Evolutionary conservation across 2,329 filamentous ascomycete species (phyloP).

Genomic region (Calonectria hongkongensis): DNA sequence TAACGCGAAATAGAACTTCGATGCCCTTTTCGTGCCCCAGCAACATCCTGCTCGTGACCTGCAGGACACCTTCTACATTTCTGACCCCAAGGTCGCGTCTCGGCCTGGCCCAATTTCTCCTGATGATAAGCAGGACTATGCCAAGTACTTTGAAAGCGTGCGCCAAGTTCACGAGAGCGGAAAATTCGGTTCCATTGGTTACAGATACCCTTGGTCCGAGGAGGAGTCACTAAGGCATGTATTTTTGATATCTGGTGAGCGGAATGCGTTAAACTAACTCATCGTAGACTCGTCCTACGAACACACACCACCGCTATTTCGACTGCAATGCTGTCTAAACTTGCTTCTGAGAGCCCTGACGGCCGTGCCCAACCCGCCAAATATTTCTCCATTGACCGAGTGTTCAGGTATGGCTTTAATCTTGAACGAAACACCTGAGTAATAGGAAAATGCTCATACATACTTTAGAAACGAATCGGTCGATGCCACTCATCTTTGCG

Average conservation of each 20-base stretch:
- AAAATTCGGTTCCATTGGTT: conserved; percentile 95
- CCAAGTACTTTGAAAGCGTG: conserved; percentile 89
- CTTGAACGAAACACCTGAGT: too few species aligned
- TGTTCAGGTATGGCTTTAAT: conserved; percentile 74
- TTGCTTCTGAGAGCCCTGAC: conserved; percentile 86
- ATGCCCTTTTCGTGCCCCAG: conserved; percentile 93
- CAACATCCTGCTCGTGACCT: conserved; percentile 98
- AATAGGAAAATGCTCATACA: neutral
- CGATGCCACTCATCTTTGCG: conserved; percentile 95
- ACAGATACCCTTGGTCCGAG: conserved; percentile 94
- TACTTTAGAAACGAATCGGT: conserved; percentile 88
- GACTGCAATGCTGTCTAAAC: conserved; percentile 91
- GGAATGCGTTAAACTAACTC: neutral
- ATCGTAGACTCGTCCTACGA: conserved; percentile 85
- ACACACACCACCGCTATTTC: conserved; percentile 97
- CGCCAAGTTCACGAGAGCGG: conserved; percentile 91
- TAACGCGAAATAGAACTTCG: conserved; percentile 81
- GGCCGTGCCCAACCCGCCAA: conserved; percentile 81
- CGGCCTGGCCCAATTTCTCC: conserved; percentile 36
- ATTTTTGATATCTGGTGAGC: neutral
- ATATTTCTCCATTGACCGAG: conserved; percentile 98
- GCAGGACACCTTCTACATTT: conserved; percentile 99
- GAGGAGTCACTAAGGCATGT: conserved; percentile 78
- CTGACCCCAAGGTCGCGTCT: conserved; percentile 83
- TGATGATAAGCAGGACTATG: conserved; percentile 73